Evolutionary conservation across 2,329 filamentous ascomycete species (phyloP).

Genomic region (Talaromyces sp.): DNA sequence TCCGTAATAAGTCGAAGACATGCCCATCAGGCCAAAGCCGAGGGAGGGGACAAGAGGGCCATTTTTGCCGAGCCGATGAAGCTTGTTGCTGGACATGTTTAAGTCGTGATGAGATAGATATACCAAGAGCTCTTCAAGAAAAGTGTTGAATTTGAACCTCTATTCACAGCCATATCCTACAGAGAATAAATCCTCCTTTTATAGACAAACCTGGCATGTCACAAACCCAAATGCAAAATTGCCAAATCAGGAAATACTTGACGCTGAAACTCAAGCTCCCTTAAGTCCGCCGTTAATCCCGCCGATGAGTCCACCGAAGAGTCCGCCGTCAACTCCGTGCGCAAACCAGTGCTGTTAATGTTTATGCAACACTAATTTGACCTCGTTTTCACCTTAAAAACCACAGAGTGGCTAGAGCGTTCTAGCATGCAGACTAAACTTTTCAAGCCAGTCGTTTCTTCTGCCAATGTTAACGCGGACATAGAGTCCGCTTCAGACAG

Average conservation of each 20-base stretch:
- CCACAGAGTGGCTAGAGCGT: not conserved
- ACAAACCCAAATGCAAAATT: not conserved
- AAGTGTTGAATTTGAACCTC: not conserved
- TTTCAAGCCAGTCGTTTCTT: not conserved
- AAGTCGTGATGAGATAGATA: not conserved
- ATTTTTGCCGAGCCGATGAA: constrained; percentile 2
- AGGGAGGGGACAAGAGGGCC: constrained; percentile 1
- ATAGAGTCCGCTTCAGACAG: not conserved
- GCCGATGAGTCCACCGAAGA: not conserved
- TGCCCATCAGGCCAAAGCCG: constrained; percentile 5
- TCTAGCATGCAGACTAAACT: not conserved
- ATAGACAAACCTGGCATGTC: not conserved
- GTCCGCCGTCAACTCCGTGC: not conserved
- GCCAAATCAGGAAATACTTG: not conserved
- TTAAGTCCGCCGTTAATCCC: not conserved
- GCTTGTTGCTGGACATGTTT: constrained; percentile 1
- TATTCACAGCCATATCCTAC: not conserved
- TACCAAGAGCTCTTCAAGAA: not conserved
- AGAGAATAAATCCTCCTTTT: not conserved
- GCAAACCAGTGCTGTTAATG: not conserved
- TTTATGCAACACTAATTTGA: not conserved
- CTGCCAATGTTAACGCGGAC: not conserved
- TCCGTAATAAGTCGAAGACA: constrained; percentile 22
- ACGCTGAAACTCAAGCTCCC: not conserved
- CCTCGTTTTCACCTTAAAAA: not conserved